Evolutionary conservation across 306 rosid genomes (phyloP).

Genomic region (Oxytropis ochrocephala): DNA sequence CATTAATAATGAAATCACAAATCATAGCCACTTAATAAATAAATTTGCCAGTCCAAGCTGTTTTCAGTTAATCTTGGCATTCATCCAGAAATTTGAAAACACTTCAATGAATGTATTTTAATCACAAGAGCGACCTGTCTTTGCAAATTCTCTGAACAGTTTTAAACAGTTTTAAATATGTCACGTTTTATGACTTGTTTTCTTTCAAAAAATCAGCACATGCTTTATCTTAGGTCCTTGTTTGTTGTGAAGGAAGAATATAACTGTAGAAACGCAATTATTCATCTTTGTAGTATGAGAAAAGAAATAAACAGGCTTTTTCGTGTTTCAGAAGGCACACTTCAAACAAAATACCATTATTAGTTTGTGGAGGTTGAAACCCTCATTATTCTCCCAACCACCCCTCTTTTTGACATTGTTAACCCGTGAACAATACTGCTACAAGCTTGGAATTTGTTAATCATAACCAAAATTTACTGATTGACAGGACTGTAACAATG

Average conservation of each 20-base stretch:
- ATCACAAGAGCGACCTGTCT: too few relatives aligned
- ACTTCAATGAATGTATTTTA: too few relatives aligned
- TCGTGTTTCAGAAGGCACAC: conserved; percentile 19
- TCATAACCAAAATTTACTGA: not conserved
- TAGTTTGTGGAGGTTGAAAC: conserved; percentile 9
- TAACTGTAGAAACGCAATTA: not conserved
- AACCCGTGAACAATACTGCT: not conserved
- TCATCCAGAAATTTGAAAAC: too few relatives aligned
- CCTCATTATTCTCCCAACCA: conserved; percentile 34
- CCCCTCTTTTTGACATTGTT: conserved; percentile 16
- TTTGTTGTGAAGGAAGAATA: too few relatives aligned
- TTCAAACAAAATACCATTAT: conserved; percentile 12
- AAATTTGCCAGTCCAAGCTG: not conserved
- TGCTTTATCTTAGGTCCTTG: not conserved
- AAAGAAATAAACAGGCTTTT: conserved; percentile 7
- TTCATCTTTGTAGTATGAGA: conserved; percentile 14
- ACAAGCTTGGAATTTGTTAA: too few relatives aligned
- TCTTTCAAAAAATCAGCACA: not conserved
- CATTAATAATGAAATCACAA: too few relatives aligned
- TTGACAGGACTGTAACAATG: not conserved
- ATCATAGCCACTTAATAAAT: too few relatives aligned
- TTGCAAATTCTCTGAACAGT: too few relatives aligned
- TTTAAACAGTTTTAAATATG: not conserved
- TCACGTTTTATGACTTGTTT: not conserved
- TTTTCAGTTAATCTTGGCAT: too few relatives aligned